Evolutionary conservation across 1,284 basidiomycete genomes (phyloP), one percentile per base, ranked within the genome.

Genomic region (Ustilago tritici): DNA sequence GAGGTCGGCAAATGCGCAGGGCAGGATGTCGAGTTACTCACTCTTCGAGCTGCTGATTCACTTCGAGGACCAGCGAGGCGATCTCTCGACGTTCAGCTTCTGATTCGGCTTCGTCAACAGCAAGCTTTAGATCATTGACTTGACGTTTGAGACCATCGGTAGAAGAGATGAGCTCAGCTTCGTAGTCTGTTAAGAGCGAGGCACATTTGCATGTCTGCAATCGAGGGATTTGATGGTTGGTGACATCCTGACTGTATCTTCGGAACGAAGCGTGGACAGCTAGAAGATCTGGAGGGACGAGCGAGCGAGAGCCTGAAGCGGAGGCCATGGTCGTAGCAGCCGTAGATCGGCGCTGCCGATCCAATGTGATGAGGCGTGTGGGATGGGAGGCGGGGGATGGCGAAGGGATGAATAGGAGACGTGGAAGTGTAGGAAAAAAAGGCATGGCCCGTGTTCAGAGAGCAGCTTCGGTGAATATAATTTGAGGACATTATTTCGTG

Each of bases 41-140:
- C 43, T 53, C 55, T 43, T 76, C 69, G 1, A 79, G 76, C 56
- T 76, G 50, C 28, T 67, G 49, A 23, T 56, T 62, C 0, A 67
- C 49, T 6, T 64, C 36, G 6, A 55, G 41, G 4, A 52, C 56
- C 4, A 75, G 38, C 0, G 43, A 49, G 2, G 49, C 15, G 28
- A 83, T 32, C n/a, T 65, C 70, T 4, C 54, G 54, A 11, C 76
- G 75, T 40, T 82, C 73, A 1, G 58, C 61, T 1, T 57, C 43
- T 0, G 73, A 53, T 12, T 78, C 79, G 9, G 76, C 71, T 41
- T 83, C 82, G 50, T 82, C 80, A 4, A 76, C 58, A 23, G 72
- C 76, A 47, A 79, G 67, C 10, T 65, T 66, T 43, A 83, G 69
- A 32, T 81, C 63, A 36, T 54, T 63, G 23, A 77, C 67, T 41